Conservation (phyloP, 208 protist genomes). For the Trypanosoma grayi region DNA sequence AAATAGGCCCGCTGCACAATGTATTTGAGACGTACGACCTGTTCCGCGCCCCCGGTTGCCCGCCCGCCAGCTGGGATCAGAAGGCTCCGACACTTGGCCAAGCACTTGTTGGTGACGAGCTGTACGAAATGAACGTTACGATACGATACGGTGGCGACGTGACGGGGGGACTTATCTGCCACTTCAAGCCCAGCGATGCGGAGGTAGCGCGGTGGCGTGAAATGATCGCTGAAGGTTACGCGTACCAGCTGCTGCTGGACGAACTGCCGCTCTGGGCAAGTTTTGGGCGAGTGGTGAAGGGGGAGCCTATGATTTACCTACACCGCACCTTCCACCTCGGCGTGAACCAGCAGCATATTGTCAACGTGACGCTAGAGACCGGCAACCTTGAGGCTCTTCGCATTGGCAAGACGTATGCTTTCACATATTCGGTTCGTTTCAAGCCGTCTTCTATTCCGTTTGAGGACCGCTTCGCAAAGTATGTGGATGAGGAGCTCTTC, state of each 20-base stretch:
- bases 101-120: conserved; percentile 65
- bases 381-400: conserved; percentile 5
- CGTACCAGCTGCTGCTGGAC: conserved; percentile 63
- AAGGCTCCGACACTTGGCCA: conserved; percentile 70
- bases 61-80: conserved; percentile 12
- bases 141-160: conserved; percentile 46
- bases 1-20: conserved; percentile 93
- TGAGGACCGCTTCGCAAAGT: conserved; percentile 83
- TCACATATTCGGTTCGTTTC: conserved; percentile 89
- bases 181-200: conserved; percentile 10
- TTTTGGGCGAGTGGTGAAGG: conserved; percentile 25
- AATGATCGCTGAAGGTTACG: conserved; percentile 39
- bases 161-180: conserved; percentile 30
- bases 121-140: conserved; percentile 39
- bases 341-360: conserved; percentile 55
- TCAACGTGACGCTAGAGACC: conserved; percentile 69
- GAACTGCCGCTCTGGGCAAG: conserved; percentile 49
- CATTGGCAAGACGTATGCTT: conserved; percentile 41
- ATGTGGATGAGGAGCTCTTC: conserved; percentile 89
- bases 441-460: conserved; percentile 59
- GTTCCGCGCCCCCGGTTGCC: conserved; percentile 80
- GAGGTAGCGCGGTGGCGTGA: conserved; percentile 20
- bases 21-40: conserved; percentile 95
- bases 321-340: conserved; percentile 87
- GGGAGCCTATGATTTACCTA: conserved; percentile 68